Evolutionary conservation across 2,329 filamentous ascomycete genomes (phyloP).

Genomic region (Claviceps sp.): DNA sequence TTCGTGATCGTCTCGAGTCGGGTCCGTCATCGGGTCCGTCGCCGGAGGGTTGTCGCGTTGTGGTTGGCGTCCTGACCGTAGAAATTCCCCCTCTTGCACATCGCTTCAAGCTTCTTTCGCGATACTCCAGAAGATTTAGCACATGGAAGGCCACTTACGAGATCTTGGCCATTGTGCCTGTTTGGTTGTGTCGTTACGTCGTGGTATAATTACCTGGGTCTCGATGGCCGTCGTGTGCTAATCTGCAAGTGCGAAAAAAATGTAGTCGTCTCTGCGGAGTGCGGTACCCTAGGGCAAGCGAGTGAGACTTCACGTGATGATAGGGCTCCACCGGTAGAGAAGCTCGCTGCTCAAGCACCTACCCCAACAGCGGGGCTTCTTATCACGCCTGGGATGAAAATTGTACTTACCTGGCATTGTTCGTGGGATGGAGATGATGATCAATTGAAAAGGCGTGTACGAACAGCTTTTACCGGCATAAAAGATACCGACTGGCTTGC

Average conservation of each 20-base stretch:
- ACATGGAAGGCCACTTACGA: slow-evolving; percentile 35
- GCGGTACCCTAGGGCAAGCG: slow-evolving; percentile 26
- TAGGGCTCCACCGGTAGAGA: slow-evolving; percentile 12
- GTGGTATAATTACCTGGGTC: slow-evolving; percentile 23
- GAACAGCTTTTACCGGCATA: no score
- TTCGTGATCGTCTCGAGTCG: slow-evolving; percentile 5
- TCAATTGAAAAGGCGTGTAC: no score
- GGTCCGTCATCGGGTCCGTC: not conserved
- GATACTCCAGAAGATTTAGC: slow-evolving; percentile 9
- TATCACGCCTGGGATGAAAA: no score
- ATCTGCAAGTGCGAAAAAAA: slow-evolving; percentile 19
- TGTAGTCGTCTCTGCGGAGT: slow-evolving; percentile 22
- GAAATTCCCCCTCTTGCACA: slow-evolving; percentile 10
- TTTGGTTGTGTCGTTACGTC: slow-evolving; percentile 29
- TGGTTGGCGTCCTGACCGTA: not conserved
- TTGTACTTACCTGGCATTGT: no score
- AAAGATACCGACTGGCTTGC: no score
- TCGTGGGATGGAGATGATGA: no score
- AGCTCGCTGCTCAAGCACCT: no score
- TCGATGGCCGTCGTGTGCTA: slow-evolving; percentile 21
- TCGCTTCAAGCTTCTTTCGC: slow-evolving; percentile 3
- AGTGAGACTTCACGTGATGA: slow-evolving; percentile 20
- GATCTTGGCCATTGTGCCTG: slow-evolving; percentile 49
- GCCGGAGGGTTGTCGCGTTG: not conserved
- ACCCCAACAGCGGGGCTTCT: no score